Base-by-base conservation (phyloP, 2,329 filamentous ascomycete species). In the Claviceps maximensis region DNA sequence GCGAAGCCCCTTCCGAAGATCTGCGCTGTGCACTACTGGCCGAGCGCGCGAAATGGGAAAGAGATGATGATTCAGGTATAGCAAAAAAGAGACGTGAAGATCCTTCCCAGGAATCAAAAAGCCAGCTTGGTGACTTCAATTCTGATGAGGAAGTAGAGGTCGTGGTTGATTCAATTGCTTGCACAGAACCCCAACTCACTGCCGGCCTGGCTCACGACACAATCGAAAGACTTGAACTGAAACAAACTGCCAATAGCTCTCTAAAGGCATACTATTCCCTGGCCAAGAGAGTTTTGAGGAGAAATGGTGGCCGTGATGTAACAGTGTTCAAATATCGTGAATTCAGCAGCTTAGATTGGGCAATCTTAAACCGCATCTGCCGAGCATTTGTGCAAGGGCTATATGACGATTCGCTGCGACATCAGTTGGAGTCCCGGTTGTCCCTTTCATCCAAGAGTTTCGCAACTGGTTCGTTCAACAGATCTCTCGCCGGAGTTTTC, bases 1-100 rank as follows among this genome's bases (percentile, higher is more conserved):
- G 89, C 61, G 77, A 91, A 64, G 77, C 71, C 44, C 89, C 89
- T 2, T 75, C 78, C 0, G 67, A 75, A 2, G 72, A 77, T 53
- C 73, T 94, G 1, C 77, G 77, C 15, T 64, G 71, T 10, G 80
- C 79, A 53, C 74, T 94, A 5, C 62, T 78, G 4, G 75, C 81
- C 36, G 84, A 86, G 60, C 78, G 86, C 7, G 68, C 73, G 45
- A 87, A 83, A 61, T 91, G 87, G 86, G 86, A 91, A 57, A 75
- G 68, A 46, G 80, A 73, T 3, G 65, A 67, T 3, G 73, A 73
- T 2, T 59, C 63, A 5, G 65, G 67, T 4, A 62, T 63, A 3
- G 58, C 57, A 2, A 64, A 67, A 2, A 64, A 67, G 2, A 69
- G 70, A 19, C 67, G 64, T 17, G 64, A 67, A n/a, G 68, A 70